These are phyloP conservation scores for Clavariopsis aquatica DNA, from an alignment of 495 filamentous ascomycete species.

Conservation along the genomic window DNA sequence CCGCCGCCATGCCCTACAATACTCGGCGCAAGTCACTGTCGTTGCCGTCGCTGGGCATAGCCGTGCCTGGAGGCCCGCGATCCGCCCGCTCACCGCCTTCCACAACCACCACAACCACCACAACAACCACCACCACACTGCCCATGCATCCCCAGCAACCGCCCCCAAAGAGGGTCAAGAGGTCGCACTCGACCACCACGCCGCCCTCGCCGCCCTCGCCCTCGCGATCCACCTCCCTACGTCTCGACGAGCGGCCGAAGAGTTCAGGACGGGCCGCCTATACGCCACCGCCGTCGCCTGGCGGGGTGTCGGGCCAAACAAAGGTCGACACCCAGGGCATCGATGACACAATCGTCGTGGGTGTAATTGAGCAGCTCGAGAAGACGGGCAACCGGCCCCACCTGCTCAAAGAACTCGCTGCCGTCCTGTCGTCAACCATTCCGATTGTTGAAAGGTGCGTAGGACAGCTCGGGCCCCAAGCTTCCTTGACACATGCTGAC, in stretches of 20 bases:
- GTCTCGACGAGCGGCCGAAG: conserved; percentile 51
- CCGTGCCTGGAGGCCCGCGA: conserved; percentile 77
- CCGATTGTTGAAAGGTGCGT: conserved; percentile 89
- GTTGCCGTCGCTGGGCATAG: conserved; percentile 88
- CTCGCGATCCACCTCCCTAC: conserved; percentile 47
- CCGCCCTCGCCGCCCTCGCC: conserved; percentile 46
- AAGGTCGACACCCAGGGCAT: conserved; percentile 87
- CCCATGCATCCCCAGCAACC: conserved; percentile 52
- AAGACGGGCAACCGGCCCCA: conserved; percentile 91
- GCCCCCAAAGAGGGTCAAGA: conserved; percentile 81
- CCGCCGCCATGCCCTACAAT: conserved; percentile 83
- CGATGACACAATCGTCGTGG: conserved; percentile 92
- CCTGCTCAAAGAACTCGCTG: conserved; percentile 89
- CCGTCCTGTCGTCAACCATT: conserved; percentile 71
- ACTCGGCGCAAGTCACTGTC: conserved; percentile 97
- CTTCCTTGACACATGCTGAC: conserved; percentile 31
- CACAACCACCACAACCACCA: conserved; percentile 50
- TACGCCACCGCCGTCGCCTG: conserved; percentile 87
- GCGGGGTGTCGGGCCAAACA: conserved; percentile 51
- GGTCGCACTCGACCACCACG: conserved; percentile 62
- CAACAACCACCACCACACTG: not conserved
- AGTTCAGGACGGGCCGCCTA: conserved; percentile 56
- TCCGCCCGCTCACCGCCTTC: conserved; percentile 61
- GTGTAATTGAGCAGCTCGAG: conserved; percentile 86
- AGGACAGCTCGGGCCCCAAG: not conserved